phyloP scores from a whole-genome alignment of 1,284 basidiomycete genomes.

The Marasmius fiardii region DNA sequence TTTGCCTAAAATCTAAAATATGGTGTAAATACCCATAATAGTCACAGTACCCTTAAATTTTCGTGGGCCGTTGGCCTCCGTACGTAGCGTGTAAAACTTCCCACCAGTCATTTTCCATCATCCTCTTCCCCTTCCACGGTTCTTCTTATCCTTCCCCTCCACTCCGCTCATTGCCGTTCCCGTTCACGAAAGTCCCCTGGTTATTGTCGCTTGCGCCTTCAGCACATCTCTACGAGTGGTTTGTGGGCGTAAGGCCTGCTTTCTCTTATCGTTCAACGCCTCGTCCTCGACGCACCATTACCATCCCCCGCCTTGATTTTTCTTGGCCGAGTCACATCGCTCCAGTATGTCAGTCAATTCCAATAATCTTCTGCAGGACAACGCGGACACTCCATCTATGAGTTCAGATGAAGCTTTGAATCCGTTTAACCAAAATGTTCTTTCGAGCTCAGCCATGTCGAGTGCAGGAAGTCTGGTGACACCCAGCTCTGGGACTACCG shows the following conservation, averaged over 20 bases:
- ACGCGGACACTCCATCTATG: not conserved
- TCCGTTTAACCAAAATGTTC: not conserved
- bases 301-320: not conserved
- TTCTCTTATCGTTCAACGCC: not conserved
- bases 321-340: not conserved
- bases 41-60: no score
- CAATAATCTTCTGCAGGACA: not conserved
- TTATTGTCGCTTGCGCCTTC: not conserved
- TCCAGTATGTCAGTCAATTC: not conserved
- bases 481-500: not conserved
- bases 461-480: not conserved
- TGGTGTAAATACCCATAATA: no score
- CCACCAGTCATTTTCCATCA: not conserved
- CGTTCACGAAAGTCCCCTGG: not conserved
- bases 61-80: no score
- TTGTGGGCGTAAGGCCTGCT: not conserved
- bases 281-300: not conserved
- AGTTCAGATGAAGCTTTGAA: not conserved
- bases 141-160: not conserved
- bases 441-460: not conserved
- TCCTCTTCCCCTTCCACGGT: not conserved
- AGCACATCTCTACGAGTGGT: not conserved
- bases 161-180: not conserved
- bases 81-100: no score
- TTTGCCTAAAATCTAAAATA: no score